Conservation (phyloP, 176 grass and related monocot genomes). For the Triticum timopheevii region DNA sequence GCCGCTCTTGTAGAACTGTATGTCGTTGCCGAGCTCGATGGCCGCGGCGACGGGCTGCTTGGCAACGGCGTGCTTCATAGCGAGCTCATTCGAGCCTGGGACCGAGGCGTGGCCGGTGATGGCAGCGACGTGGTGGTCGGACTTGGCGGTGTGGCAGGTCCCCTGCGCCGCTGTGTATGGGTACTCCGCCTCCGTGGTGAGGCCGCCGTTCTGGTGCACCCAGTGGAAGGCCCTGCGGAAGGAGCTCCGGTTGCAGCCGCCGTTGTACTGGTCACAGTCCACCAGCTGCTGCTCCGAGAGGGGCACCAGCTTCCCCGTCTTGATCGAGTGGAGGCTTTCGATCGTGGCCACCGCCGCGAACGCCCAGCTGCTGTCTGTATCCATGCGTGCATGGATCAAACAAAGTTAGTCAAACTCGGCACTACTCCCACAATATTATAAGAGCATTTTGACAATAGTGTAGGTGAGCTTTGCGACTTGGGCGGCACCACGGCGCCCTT, state of each 20-base stretch:
- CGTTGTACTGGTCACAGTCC: conserved; percentile 46
- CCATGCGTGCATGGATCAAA: too few species aligned
- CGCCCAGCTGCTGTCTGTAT: conserved; percentile 52
- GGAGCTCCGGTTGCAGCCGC: conserved; percentile 38
- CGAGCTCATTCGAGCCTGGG: not conserved
- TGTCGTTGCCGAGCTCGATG: conserved; percentile 35
- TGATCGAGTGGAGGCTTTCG: conserved; percentile 51
- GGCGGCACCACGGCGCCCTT: conserved; percentile 31
- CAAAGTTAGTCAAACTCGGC: not conserved
- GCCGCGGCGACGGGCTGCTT: conserved; percentile 41
- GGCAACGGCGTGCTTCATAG: conserved; percentile 27
- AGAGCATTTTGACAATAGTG: too few species aligned
- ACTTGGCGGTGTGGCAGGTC: conserved; percentile 6
- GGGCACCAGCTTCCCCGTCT: conserved; percentile 17
- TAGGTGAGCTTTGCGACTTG: conserved; percentile 26
- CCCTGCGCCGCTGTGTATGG: conserved; percentile 32
- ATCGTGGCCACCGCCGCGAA: conserved; percentile 51
- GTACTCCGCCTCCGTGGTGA: conserved; percentile 36
- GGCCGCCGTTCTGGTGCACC: conserved; percentile 41
- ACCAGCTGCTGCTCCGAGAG: conserved; percentile 66
- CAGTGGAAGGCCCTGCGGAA: conserved; percentile 22
- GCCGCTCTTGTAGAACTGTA: conserved; percentile 50
- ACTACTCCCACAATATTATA: too few species aligned
- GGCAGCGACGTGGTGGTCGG: not conserved
- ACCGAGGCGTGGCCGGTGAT: conserved; percentile 29